Evolutionary conservation across 2,329 filamentous ascomycete genomes (phyloP).

Genomic region (Ceratocystis huliohia): DNA sequence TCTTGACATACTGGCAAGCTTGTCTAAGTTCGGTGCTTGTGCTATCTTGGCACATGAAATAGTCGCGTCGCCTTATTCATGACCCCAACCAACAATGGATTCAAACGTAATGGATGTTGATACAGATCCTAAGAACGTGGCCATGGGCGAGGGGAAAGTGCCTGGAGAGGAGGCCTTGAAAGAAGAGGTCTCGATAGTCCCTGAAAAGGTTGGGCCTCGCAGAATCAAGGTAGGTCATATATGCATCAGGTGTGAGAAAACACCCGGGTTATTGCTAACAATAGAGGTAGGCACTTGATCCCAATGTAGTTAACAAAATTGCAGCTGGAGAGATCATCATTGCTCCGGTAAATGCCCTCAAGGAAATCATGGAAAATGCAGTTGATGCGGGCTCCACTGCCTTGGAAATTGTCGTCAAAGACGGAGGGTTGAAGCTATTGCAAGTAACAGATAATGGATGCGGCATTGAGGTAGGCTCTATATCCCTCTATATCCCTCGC

Average conservation of each 20-base stretch:
- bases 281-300: conserved; percentile 57
- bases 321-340: conserved; percentile 97
- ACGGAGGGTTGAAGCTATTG: conserved; percentile 84
- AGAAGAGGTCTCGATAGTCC: not conserved
- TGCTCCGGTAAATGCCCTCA: conserved; percentile 86
- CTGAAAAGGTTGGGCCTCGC: not conserved
- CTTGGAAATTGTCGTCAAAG: conserved; percentile 83
- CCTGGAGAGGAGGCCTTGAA: not conserved
- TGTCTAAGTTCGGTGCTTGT: no score
- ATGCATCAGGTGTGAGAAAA: not conserved
- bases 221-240: conserved; percentile 11
- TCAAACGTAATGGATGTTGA: not conserved
- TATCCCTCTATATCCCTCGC: not conserved
- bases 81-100: not conserved
- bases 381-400: conserved; percentile 93
- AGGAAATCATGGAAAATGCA: conserved; percentile 92
- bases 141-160: not conserved
- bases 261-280: not conserved
- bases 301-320: conserved; percentile 95
- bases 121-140: not conserved
- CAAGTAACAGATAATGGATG: conserved; percentile 97
- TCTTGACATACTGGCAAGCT: no score
- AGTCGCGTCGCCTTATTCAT: not conserved
- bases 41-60: no score
- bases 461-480: conserved; percentile 66